Evolutionary conservation across 768 basidiomycete species (phyloP), one percentile per base, ranked within the genome.

Genomic region (Paxillus involutus): DNA sequence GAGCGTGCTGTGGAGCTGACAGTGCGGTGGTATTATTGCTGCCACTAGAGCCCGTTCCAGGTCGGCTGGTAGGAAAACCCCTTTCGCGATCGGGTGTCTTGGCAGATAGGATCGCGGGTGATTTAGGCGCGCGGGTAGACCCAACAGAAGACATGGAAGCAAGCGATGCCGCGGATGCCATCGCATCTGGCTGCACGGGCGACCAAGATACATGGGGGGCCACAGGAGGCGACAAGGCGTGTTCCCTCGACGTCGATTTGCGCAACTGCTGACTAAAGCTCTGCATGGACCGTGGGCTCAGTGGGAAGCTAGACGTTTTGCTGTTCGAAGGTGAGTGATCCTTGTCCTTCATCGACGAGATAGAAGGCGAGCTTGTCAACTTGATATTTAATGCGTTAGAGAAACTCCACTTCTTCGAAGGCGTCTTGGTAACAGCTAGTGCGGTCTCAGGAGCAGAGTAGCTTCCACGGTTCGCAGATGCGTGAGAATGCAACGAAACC

Each of bases 371-470:
- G 53, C 80, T 80, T 13, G 85, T 80, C 47, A 91, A 71, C 65
- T 82, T 90, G 68, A 89, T 80, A 59, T 89, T 91, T 4, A 94
- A 74, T 21, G 89, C 90, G 58, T 81, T 88, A n/a, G 90, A 89
- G 69, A 95, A 89, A 67, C 92, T 94, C 93, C 93, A 95, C 71
- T 95, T 95, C 80, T 94, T 94, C n/a, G 89, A 91, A 33, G 92
- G 91, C 3, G 89, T 89, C 74, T 89, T 90, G 48, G 79, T 74
- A 41, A 79, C 74, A 14, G 74, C 64, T 39, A 84, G 77, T 13
- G 64, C 59, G 51, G 78, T 71, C 53, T 82, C 79, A 30, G 76
- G 69, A 49, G 73, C 60, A 67, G 72, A 59, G 52, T 65, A 68
- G 73, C 75, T 64, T 60, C 67, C 64, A 67, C 61, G 61, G 65